These are phyloP conservation scores for Vitis hybrid DNA, from an alignment of 177 flowering plant species.

Conservation along the genomic window DNA sequence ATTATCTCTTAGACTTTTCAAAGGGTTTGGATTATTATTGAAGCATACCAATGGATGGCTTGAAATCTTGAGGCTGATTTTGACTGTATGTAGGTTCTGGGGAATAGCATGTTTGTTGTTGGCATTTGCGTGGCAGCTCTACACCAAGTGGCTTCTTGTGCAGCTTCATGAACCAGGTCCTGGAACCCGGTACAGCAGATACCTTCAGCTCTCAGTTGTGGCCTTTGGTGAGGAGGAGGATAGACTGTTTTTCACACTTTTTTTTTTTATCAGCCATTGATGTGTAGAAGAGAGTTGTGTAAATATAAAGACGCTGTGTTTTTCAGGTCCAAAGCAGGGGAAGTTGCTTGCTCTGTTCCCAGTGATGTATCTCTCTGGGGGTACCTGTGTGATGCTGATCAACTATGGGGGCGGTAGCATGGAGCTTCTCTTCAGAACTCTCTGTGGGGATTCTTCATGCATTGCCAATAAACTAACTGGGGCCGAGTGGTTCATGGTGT, in stretches of 20 bases:
- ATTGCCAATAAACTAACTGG: constrained; percentile 14
- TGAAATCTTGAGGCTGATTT: background rate
- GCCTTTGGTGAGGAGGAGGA: constrained; percentile 43
- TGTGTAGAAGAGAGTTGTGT: background rate
- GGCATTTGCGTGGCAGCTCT: constrained; percentile 66
- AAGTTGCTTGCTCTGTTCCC: constrained; percentile 45
- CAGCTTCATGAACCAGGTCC: constrained; percentile 64
- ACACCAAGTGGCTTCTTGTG: constrained; percentile 59
- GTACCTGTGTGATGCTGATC: constrained; percentile 50
- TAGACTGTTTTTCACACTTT: background rate
- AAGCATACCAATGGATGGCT: background rate
- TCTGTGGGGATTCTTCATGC: constrained; percentile 8
- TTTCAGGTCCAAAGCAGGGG: constrained; percentile 38
- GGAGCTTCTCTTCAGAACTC: constrained; percentile 11
- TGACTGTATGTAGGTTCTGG: constrained; percentile 42
- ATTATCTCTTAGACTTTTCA: too few species aligned
- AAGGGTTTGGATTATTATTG: too few species aligned
- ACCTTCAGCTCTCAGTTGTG: constrained; percentile 43
- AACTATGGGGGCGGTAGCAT: constrained; percentile 27
- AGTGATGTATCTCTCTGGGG: constrained; percentile 67
- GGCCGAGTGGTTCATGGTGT: constrained; percentile 31
- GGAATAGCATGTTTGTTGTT: constrained; percentile 38
- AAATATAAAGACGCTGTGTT: background rate
- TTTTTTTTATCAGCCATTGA: background rate
- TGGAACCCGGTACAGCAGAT: constrained; percentile 61